Evolutionary conservation across 176 grass and related monocot species (phyloP).

Genomic region (Aegilops longissima): DNA sequence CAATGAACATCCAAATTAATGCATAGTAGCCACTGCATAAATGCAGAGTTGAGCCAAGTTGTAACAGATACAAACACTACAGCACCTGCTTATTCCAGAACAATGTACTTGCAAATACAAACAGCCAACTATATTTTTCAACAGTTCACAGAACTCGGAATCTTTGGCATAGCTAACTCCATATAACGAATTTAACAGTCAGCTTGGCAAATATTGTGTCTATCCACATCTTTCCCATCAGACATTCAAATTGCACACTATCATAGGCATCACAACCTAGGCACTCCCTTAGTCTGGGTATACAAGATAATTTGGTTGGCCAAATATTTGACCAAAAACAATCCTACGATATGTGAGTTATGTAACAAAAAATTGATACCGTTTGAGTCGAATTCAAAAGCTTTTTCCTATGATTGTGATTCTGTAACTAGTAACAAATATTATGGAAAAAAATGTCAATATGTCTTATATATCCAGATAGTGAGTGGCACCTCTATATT

Average conservation of each 20-base stretch:
- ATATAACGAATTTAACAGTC: background rate
- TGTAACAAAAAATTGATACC: background rate
- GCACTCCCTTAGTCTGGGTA: background rate
- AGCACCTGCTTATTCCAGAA: background rate
- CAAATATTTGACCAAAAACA: background rate
- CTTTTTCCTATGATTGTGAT: background rate
- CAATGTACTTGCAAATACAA: background rate
- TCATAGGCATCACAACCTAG: background rate
- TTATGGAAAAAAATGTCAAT: background rate
- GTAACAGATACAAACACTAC: background rate
- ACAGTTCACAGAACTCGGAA: background rate
- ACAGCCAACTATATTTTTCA: background rate
- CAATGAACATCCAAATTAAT: conserved; percentile 20
- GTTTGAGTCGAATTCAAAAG: background rate
- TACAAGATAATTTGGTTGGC: background rate
- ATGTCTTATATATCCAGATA: background rate
- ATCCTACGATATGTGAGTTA: background rate
- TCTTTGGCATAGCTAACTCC: background rate
- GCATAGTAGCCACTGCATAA: background rate
- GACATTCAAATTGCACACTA: background rate
- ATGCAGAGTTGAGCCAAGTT: background rate
- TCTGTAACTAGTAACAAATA: conserved; percentile 1
- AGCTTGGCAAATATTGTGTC: background rate
- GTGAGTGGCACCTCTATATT: background rate
- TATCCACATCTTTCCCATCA: background rate